phyloP scores from a whole-genome alignment of 2,329 filamentous ascomycete species.

The Hypomyces perniciosus region DNA sequence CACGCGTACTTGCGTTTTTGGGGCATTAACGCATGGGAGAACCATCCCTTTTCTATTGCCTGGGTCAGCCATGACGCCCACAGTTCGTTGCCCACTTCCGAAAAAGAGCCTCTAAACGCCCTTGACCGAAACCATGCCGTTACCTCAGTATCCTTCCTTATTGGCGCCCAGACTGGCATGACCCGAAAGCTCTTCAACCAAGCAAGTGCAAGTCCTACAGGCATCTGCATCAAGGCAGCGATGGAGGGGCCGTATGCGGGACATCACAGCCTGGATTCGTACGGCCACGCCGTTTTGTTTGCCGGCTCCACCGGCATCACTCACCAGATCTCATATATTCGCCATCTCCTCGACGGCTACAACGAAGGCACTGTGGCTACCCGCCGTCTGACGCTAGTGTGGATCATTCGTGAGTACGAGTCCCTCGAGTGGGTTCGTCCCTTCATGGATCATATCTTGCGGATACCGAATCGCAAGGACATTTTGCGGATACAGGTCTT shows the following conservation, averaged over 20 bases:
- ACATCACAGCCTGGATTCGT: conserved; percentile 81
- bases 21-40: conserved; percentile 61
- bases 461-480: conserved; percentile 73
- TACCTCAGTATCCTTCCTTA: conserved; percentile 69
- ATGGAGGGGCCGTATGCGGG: conserved; percentile 87
- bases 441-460: conserved; percentile 71
- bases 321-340: conserved; percentile 84
- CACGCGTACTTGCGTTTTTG: conserved; percentile 71
- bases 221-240: conserved; percentile 61
- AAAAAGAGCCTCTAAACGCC: conserved; percentile 34
- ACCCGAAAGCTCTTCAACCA: conserved; percentile 74
- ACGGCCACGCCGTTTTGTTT: conserved; percentile 85
- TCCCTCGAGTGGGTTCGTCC: conserved; percentile 89
- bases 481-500: conserved; percentile 83
- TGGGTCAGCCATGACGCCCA: conserved; percentile 58
- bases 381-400: conserved; percentile 75
- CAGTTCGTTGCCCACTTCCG: conserved; percentile 33
- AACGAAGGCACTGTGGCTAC: conserved; percentile 69
- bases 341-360: conserved; percentile 65
- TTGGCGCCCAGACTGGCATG: conserved; percentile 82
- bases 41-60: conserved; percentile 72
- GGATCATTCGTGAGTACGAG: conserved; percentile 86
- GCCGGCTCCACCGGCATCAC: conserved; percentile 93
- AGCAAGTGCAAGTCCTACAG: conserved; percentile 49
- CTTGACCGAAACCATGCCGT: conserved; percentile 37